Evolutionary conservation across 1,139 yeast genomes (phyloP).

Genomic region (Pichia sp.): DNA sequence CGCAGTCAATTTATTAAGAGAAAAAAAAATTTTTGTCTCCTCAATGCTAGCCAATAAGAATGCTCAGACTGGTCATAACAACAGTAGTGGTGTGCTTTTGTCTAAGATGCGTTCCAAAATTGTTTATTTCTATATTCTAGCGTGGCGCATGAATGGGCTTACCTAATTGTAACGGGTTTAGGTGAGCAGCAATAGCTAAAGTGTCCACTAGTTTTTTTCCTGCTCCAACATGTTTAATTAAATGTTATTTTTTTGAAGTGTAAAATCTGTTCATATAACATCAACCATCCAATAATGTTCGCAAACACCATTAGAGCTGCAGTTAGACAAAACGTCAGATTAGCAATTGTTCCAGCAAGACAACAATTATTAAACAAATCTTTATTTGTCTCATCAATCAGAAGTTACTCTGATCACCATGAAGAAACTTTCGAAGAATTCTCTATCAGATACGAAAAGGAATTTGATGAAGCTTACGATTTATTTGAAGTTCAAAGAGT

Average conservation of each 20-base stretch:
- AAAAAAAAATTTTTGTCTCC: no score
- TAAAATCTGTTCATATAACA: not conserved
- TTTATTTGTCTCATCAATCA: conserved; percentile 30
- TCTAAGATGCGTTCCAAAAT: no score
- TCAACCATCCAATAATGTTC: conserved; percentile 28
- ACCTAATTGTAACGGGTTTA: no score
- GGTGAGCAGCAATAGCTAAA: no score
- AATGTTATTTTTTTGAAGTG: no score
- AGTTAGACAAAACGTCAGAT: conserved; percentile 37
- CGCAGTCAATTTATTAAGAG: no score
- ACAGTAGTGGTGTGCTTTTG: no score
- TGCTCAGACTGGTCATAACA: no score
- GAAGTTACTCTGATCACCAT: conserved; percentile 72
- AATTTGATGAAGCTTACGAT: conserved; percentile 96
- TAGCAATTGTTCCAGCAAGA: conserved; percentile 27
- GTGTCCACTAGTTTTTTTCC: no score
- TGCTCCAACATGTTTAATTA: not conserved
- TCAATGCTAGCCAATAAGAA: no score
- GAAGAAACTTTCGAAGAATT: conserved; percentile 95
- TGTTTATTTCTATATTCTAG: no score
- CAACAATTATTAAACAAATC: conserved; percentile 22
- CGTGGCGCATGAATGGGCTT: no score
- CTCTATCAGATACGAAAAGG: conserved; percentile 90
- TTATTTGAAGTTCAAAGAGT: conserved; percentile 93
- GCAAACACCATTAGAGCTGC: conserved; percentile 49